These are phyloP conservation scores for Colletotrichum trifolii DNA, from an alignment of 2,329 filamentous ascomycete genomes.

Conservation along the genomic window DNA sequence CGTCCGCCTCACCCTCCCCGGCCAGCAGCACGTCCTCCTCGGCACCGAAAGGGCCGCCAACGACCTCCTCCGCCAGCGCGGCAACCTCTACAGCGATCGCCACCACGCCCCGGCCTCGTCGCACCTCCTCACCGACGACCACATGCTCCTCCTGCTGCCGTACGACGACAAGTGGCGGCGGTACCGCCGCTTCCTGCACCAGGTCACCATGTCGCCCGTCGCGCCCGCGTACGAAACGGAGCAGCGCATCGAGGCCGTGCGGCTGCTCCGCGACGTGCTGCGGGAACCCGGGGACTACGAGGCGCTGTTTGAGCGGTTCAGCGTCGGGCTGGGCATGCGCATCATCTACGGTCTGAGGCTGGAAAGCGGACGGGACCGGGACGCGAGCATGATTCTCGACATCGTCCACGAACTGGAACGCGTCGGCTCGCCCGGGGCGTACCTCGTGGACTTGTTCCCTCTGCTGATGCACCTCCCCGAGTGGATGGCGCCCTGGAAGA, in stretches of 20 bases:
- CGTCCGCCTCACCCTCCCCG: constrained; percentile 56
- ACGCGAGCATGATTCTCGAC: constrained; percentile 45
- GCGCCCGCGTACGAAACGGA: constrained; percentile 44
- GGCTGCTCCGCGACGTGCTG: constrained; percentile 47
- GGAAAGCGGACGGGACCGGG: constrained; percentile 46
- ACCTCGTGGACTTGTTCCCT: constrained; percentile 47
- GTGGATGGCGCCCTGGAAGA: constrained; percentile 41
- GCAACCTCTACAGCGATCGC: constrained; percentile 50
- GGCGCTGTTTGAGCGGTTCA: constrained; percentile 51
- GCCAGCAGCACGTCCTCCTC: constrained; percentile 49
- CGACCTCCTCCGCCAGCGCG: constrained; percentile 53
- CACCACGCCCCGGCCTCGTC: constrained; percentile 48
- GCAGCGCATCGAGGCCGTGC: constrained; percentile 45
- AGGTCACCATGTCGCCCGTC: constrained; percentile 44
- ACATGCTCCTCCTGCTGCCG: constrained; percentile 45
- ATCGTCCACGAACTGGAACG: constrained; percentile 48
- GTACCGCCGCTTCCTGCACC: constrained; percentile 41
- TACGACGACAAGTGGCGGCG: constrained; percentile 39
- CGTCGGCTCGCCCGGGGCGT: constrained; percentile 44
- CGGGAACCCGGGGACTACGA: constrained; percentile 48
- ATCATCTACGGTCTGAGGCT: constrained; percentile 51
- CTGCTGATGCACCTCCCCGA: constrained; percentile 44
- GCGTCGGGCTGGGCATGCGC: constrained; percentile 53
- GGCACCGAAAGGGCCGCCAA: constrained; percentile 53
- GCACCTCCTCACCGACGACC: constrained; percentile 44